phyloP scores from a whole-genome alignment of 495 filamentous ascomycete species.

The Opeltia flavorubescens region DNA sequence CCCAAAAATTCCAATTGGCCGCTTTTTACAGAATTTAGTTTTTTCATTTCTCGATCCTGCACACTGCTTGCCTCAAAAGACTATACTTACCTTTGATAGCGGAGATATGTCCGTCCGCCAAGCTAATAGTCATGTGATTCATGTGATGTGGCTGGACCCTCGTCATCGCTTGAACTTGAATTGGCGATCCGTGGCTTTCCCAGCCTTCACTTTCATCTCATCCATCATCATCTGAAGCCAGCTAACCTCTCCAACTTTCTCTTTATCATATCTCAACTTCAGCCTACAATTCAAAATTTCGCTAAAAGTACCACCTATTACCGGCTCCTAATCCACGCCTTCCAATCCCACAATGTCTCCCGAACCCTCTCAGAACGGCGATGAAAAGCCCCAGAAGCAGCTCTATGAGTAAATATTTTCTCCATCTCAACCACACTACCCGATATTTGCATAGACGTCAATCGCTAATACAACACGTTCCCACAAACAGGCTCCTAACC shows the following conservation, averaged over 20 bases:
- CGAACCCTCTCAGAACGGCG: slow-evolving; percentile 3
- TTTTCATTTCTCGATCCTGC: no score
- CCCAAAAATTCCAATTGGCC: no score
- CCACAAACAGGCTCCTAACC: slow-evolving; percentile 27
- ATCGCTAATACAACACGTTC: slow-evolving; percentile 6
- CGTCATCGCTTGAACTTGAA: no score
- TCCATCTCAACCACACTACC: not conserved
- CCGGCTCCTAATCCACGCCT: not conserved
- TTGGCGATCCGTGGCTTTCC: not conserved
- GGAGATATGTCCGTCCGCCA: no score
- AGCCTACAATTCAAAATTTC: not conserved
- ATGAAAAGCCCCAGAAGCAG: slow-evolving; percentile 11
- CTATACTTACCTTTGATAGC: no score
- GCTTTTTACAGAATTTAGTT: no score
- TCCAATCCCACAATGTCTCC: slow-evolving; percentile 6
- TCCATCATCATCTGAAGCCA: not conserved
- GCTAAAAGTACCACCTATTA: not conserved
- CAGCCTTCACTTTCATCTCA: not conserved
- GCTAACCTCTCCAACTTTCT: not conserved
- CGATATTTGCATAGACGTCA: not conserved
- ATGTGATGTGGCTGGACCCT: not conserved
- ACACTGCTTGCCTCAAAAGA: no score
- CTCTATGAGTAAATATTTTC: slow-evolving; percentile 12
- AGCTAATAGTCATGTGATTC: no score
- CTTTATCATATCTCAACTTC: not conserved